These are phyloP conservation scores for Setomelanomma holmii DNA, from an alignment of 2,329 filamentous ascomycete species.

Conservation along the genomic window DNA sequence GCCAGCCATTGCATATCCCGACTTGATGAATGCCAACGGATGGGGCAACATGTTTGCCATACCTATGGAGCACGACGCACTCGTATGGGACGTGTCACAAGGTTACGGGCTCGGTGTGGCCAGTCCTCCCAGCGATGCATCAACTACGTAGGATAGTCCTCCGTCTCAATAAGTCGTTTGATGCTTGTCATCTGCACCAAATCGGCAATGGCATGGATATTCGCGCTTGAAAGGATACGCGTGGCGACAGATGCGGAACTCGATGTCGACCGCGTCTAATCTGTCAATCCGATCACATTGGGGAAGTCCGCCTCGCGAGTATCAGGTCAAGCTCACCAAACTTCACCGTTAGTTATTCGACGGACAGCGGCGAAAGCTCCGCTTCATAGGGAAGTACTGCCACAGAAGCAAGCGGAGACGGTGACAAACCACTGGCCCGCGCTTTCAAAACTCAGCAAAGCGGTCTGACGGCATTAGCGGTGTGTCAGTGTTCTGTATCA, in stretches of 20 bases:
- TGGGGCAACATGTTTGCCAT: constrained; percentile 38
- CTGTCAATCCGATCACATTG: too few species aligned
- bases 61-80: constrained; percentile 35
- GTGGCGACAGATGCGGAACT: too few species aligned
- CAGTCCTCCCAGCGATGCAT: constrained; percentile 30
- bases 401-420: not conserved
- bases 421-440: not conserved
- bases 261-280: too few species aligned
- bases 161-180: constrained; percentile 5
- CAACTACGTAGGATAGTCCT: constrained; percentile 20
- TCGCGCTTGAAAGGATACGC: too few species aligned
- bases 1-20: constrained; percentile 32
- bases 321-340: too few species aligned
- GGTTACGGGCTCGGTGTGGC: constrained; percentile 27
- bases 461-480: constrained; percentile 16
- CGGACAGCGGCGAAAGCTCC: too few species aligned
- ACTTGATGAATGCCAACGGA: constrained; percentile 35
- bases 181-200: too few species aligned
- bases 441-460: not conserved
- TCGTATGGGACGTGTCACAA: constrained; percentile 25
- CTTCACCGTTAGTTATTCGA: too few species aligned
- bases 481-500: constrained; percentile 28
- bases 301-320: too few species aligned
- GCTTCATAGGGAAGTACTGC: not conserved
- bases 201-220: too few species aligned